phyloP scores from a whole-genome alignment of 2,329 filamentous ascomycete genomes.

The Botrytis paeoniae region DNA sequence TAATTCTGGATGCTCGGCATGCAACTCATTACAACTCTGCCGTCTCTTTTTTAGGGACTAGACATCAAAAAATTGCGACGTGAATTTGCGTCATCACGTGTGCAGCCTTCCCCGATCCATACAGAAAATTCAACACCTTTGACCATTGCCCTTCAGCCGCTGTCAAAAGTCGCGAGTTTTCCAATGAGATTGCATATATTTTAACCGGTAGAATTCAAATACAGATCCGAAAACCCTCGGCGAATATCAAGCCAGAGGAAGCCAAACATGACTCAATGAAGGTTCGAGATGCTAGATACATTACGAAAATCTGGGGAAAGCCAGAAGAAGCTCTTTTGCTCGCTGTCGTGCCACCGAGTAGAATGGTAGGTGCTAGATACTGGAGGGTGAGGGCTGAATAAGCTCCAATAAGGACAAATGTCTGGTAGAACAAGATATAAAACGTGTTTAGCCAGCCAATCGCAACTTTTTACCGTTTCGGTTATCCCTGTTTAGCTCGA shows the following conservation, averaged over 20 bases:
- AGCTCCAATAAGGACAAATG: not conserved
- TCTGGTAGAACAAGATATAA: not conserved
- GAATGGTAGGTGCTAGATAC: not conserved
- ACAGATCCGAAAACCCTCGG: not conserved
- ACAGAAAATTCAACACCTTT: not conserved
- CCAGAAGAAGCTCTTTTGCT: not conserved
- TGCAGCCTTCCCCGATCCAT: not conserved
- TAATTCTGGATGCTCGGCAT: not conserved
- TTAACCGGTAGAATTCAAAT: not conserved
- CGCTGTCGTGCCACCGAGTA: not conserved
- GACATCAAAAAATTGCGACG: not conserved
- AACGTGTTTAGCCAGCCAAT: conserved; percentile 8
- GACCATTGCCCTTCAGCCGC: not conserved
- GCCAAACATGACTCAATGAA: no score
- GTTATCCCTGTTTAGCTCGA: not conserved
- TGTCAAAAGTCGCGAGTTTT: not conserved
- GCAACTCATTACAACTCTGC: not conserved
- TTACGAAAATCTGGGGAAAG: not conserved
- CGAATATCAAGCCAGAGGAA: not conserved
- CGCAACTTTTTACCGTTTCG: not conserved
- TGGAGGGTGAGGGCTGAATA: not conserved
- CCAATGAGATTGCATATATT: not conserved
- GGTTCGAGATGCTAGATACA: not conserved
- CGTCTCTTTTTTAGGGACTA: not conserved
- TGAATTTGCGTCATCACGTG: not conserved